Base-by-base conservation (phyloP, 805 yeast species). In the Lachancea fermentati region DNA sequence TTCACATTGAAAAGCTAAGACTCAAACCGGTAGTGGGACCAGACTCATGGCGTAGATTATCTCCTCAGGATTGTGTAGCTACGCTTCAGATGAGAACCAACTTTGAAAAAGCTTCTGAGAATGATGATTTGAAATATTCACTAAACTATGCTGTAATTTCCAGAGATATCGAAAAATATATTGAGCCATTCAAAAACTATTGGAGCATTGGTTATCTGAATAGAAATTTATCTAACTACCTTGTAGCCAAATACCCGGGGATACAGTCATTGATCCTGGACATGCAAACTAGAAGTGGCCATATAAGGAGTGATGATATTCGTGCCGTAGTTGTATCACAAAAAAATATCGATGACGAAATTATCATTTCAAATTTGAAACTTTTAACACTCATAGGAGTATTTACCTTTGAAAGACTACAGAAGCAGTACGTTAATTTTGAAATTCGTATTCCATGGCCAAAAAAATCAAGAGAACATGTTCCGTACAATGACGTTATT, bases 91-190 rank as follows among this genome's bases (percentile, higher is more conserved):
- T 85, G 46, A 65, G 66, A 25, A 84, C 95, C 0, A 78, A 79
- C 51, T 82, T 89, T 52, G 68, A 73, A 17, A 67, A 73, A 41
- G 89, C 96, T n/a, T 78, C 91, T n/a, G 62, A 65, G 9, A 76
- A 80, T 0, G 97, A 91, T 62, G 91, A 89, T 55, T 69, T 91
- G 50, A 75, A 77, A 44, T 78, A 83, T 53, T 83, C 96, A 4
- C 73, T 91, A 47, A 91, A 91, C 62, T 91, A 91, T 61, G 97
- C 96, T 2, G 88, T 79, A 4, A 72, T 91, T 4, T 77, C 91
- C 3, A 69, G 86, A 37, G 75, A 76, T 30, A 65, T 91, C n/a
- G 59, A 74, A 30, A 67, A 69, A 4, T 73, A 63, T 47, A 74
- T 84, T 47, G 73, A 68, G 12, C 32, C 43, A 6, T 22, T 18